Evolutionary conservation across 352 stramenopile species (phyloP), one percentile per base, ranked within the genome.

Genomic region (Phytophthora citricola): DNA sequence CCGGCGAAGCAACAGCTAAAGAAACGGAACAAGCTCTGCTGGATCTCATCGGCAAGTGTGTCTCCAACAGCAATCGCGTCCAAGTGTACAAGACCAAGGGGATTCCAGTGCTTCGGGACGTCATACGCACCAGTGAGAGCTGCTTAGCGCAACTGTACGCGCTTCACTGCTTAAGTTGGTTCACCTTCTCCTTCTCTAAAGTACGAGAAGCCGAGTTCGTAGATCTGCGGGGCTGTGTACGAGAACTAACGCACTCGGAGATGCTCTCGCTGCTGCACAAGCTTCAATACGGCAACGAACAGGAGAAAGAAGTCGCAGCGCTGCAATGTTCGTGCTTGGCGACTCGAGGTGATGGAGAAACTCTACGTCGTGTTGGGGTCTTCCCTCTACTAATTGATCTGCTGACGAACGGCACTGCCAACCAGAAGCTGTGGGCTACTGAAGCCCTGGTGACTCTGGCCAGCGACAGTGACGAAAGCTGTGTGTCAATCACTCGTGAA

Each of bases 181-280:
- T 67, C 48, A 71, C 63, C 4, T 71, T 67, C 22, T 62, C 46
- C 10, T 62, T 58, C 57, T 67, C 63, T 29, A 71, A 67, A 39
- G 45, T 71, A 38, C 50, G 24, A 9, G 57, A 55, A 27, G 39
- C 27, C 9, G 38, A 62, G 11, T 71, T 66, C n/a, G 46, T 36
- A 4, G 14, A 32, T 22, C 56, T 71, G 8, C 49, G 31, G 24
- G 6, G 7, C 4, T 62, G 59, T 36, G 26, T 67, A 60, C 58
- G 45, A 36, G 50, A 53, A 10, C 36, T 45, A 38, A 44, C 27
- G 9, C 57, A 34, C 17, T 15, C 36, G 6, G 64, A 72, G n/a
- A 45, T 59, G 4, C 14, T 63, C 5, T 36, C 44, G 24, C 36
- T 72, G 22, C 5, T 63, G 44, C 26, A 62, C 12, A 41, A 63